Percentiles rank a stretch among this genome's conserved stretches.
These are phyloP conservation scores for Pleurozium schreberi DNA, from an alignment of 225 moss, liverwort and hornwort species.

Conservation along the genomic window DNA sequence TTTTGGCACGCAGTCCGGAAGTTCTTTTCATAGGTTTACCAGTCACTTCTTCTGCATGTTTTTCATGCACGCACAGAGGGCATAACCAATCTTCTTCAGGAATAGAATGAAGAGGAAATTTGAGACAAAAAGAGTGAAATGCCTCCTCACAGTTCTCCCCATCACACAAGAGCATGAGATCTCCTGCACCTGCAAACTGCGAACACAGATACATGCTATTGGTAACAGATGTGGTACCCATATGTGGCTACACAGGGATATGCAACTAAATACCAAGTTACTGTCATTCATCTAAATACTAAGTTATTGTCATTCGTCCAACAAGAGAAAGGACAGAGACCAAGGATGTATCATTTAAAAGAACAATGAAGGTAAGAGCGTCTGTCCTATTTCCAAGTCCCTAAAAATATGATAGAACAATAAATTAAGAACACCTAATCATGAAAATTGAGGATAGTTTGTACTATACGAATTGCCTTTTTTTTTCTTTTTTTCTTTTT, in stretches of 20 bases:
- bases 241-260: neutral
- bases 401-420: neutral
- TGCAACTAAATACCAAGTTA: neutral
- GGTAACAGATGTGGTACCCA: neutral
- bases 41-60: neutral
- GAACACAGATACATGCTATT: neutral
- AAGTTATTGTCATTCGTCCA: neutral
- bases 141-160: conserved; percentile 62
- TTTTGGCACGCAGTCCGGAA: conserved; percentile 11
- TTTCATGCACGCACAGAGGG: conserved; percentile 42
- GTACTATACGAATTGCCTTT: rapidly evolving
- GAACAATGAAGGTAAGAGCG: neutral
- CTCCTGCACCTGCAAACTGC: conserved; percentile 77
- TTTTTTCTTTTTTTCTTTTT: neutral
- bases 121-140: conserved; percentile 78
- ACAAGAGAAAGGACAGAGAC: neutral
- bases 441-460: neutral
- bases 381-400: neutral
- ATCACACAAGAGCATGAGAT: conserved; percentile 77
- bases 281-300: neutral
- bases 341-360: neutral
- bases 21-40: conserved; percentile 21
- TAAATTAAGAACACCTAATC: neutral
- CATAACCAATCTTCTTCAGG: conserved; percentile 87
- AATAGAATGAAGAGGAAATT: conserved; percentile 49